These are phyloP conservation scores for Pterulicium gracile DNA, from an alignment of 1,284 basidiomycete genomes.

Conservation along the genomic window DNA sequence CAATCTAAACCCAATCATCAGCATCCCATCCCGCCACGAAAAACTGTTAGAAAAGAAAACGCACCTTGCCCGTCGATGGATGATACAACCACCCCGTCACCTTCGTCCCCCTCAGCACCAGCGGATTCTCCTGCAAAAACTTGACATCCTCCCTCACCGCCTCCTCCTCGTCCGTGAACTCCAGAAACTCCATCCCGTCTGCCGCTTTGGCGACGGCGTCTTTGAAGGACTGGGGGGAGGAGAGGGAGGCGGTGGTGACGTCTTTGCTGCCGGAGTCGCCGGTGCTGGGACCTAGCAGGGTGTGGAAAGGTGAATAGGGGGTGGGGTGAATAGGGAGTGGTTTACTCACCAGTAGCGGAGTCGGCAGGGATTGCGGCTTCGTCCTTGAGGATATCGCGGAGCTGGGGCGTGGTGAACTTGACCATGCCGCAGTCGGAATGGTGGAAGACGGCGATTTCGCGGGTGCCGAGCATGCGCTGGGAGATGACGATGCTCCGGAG, in stretches of 20 bases:
- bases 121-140: conserved; percentile 42
- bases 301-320: too few relatives aligned
- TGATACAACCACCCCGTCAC: conserved; percentile 61
- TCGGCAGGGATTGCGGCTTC: conserved; percentile 24
- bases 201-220: conserved; percentile 34
- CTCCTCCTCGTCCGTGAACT: conserved; percentile 42
- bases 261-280: too few relatives aligned
- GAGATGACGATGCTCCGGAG: conserved; percentile 59
- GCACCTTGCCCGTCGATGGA: conserved; percentile 48
- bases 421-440: conserved; percentile 65
- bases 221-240: conserved; percentile 35
- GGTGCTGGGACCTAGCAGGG: too few relatives aligned
- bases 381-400: conserved; percentile 35
- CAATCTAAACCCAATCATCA: neutral
- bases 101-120: conserved; percentile 40
- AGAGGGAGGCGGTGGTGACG: too few relatives aligned
- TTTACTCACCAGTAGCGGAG: too few relatives aligned
- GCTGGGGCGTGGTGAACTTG: conserved; percentile 39
- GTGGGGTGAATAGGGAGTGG: too few relatives aligned
- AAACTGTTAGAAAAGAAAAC: neutral
- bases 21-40: too few relatives aligned
- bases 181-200: conserved; percentile 46
- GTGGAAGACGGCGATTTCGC: conserved; percentile 54
- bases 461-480: conserved; percentile 55
- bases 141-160: conserved; percentile 46